These are phyloP conservation scores for Cercis canadensis DNA, from an alignment of 306 rosid species.

Conservation along the genomic window DNA sequence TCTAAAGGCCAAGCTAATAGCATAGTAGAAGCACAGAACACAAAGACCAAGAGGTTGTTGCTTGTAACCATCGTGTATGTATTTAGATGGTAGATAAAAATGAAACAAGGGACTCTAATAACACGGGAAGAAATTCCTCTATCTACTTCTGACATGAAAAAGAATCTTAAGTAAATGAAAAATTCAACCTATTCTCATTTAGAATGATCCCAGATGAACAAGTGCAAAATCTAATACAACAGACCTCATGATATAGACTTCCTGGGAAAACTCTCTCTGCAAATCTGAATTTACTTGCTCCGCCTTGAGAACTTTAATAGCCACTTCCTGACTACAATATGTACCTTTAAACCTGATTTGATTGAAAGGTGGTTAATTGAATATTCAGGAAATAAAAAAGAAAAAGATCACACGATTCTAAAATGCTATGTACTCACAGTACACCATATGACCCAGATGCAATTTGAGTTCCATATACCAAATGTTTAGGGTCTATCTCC, in stretches of 20 bases:
- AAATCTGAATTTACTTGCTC: conserved; percentile 81
- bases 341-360: conserved; percentile 83
- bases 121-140: not conserved
- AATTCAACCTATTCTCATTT: conserved; percentile 9
- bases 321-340: conserved; percentile 94
- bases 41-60: no score
- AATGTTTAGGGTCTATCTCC: conserved; percentile 87
- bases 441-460: conserved; percentile 96
- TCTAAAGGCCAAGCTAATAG: not conserved
- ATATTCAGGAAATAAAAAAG: not conserved
- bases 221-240: conserved; percentile 28
- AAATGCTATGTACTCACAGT: conserved; percentile 67
- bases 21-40: not conserved
- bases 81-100: not conserved
- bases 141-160: conserved; percentile 12
- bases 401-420: conserved; percentile 1
- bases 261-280: conserved; percentile 93
- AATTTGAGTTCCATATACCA: conserved; percentile 77
- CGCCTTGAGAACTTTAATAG: conserved; percentile 92
- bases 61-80: not conserved
- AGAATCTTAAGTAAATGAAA: not conserved
- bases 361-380: conserved; percentile 34
- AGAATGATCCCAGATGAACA: conserved; percentile 26
- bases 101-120: not conserved
- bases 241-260: conserved; percentile 95